Percentiles rank a stretch among this genome's conserved stretches.
phyloP scores from a whole-genome alignment of 495 filamentous ascomycete species.

The Ramalina peruviana region DNA sequence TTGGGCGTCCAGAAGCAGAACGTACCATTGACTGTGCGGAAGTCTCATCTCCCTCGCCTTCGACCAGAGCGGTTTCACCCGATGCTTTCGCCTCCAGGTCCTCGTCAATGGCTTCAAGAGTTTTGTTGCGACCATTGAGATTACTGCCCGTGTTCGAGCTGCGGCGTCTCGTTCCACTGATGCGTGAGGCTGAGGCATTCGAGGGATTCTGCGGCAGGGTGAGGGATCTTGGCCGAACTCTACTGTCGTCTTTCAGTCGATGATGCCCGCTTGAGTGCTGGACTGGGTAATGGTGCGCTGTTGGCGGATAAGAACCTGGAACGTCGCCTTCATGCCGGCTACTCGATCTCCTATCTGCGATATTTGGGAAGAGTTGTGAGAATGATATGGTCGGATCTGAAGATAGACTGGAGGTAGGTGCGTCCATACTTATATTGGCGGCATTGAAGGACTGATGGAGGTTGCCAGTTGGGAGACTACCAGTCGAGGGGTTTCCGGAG shows the following conservation, averaged over 20 bases:
- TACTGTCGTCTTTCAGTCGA: not conserved
- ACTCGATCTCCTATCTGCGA: slow-evolving; percentile 1
- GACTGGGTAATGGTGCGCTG: not conserved
- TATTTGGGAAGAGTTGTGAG: not conserved
- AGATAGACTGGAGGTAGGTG: not conserved
- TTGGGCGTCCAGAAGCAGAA: not conserved
- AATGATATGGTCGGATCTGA: too few species aligned
- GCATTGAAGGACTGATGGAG: not conserved
- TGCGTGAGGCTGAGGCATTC: not conserved
- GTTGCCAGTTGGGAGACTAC: too few species aligned
- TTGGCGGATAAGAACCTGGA: not conserved
- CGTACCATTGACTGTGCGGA: not conserved
- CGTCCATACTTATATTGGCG: not conserved
- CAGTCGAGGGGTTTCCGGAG: too few species aligned
- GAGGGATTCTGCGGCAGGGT: not conserved
- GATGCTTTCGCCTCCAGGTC: not conserved
- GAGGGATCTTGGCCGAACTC: not conserved
- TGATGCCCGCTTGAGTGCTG: not conserved
- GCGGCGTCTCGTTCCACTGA: not conserved
- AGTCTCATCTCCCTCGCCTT: not conserved
- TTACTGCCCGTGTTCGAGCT: not conserved
- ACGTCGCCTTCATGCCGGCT: not conserved
- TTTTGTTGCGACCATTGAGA: not conserved
- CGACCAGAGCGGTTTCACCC: not conserved
- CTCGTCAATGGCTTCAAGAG: not conserved